A percentile compares a stretch with the other conserved stretches of the same genome.
Conservation (phyloP, 306 rosid species). For the Vicia villosa region DNA sequence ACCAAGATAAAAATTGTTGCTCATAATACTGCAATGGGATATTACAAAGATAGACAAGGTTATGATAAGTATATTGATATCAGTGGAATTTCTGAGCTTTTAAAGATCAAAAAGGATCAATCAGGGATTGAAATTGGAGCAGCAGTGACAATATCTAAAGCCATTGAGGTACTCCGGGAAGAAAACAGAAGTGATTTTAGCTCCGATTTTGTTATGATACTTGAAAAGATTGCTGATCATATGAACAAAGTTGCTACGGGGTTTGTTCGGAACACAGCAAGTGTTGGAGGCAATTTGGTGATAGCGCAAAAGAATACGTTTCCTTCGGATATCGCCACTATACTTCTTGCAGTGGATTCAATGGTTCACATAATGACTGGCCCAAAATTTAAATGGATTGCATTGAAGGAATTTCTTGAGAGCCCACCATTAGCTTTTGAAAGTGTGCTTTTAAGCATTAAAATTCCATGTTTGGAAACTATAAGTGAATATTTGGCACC, state of each 20-base stretch:
- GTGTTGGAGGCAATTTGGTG: constrained; percentile 83
- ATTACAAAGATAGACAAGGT: constrained; percentile 59
- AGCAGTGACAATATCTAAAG: constrained; percentile 59
- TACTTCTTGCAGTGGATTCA: constrained; percentile 71
- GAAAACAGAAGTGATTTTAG: constrained; percentile 20
- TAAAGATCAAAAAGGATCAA: constrained; percentile 48
- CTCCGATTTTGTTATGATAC: constrained; percentile 48
- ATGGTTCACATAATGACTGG: constrained; percentile 59
- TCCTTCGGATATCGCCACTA: constrained; percentile 78
- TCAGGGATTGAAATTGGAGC: constrained; percentile 40
- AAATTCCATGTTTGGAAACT: constrained; percentile 58
- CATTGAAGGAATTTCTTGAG: constrained; percentile 68
- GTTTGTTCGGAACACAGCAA: constrained; percentile 71
- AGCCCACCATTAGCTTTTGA: constrained; percentile 57
- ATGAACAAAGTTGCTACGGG: constrained; percentile 66
- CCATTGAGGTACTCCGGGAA: constrained; percentile 54
- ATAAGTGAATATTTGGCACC: constrained; percentile 35
- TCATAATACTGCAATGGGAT: constrained; percentile 48
- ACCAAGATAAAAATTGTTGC: constrained; percentile 33
- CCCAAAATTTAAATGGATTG: constrained; percentile 48
- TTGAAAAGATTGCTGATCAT: constrained; percentile 56
- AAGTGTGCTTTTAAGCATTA: constrained; percentile 59
- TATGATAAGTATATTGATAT: constrained; percentile 65
- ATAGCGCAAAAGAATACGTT: constrained; percentile 78
- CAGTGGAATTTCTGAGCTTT: constrained; percentile 54